A percentile compares a stretch with the other conserved stretches of the same genome.
phyloP scores from a whole-genome alignment of 129 eudicot species.

The Rutidosis leptorrhynchoides region DNA sequence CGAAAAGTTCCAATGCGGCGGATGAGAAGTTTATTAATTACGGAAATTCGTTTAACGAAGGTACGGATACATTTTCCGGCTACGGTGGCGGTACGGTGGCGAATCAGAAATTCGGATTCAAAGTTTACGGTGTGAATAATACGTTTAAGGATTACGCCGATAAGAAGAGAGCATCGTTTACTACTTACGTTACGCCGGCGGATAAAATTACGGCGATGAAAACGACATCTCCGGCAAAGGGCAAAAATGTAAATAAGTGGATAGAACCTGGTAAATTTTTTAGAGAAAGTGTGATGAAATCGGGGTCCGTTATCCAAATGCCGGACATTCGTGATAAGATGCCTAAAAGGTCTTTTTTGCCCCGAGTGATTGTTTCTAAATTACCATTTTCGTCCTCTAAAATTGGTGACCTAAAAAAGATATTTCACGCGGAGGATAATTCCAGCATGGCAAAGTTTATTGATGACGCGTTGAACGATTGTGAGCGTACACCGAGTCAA shows the following conservation, averaged over 20 bases:
- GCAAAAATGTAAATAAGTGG: conserved; percentile 65
- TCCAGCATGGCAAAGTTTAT: conserved; percentile 52
- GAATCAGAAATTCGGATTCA: conserved; percentile 51
- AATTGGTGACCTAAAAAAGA: conserved; percentile 33
- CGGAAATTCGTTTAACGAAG: conserved; percentile 71
- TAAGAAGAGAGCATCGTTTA: conserved; percentile 47
- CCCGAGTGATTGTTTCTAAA: conserved; percentile 56
- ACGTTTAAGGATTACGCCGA: conserved; percentile 82
- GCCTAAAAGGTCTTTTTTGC: conserved; percentile 91
- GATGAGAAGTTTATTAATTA: conserved; percentile 49
- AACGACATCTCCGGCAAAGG: conserved; percentile 16
- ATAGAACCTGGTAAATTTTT: conserved; percentile 81
- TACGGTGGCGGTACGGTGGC: conserved; percentile 57
- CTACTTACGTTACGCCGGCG: conserved; percentile 33
- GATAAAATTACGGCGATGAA: conserved; percentile 20
- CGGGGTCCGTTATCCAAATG: conserved; percentile 62
- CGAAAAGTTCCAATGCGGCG: conserved; percentile 55
- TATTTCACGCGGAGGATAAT: conserved; percentile 66
- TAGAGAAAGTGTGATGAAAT: conserved; percentile 52
- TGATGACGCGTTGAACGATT: conserved; percentile 45
- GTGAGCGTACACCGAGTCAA: conserved; percentile 76
- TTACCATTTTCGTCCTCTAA: conserved; percentile 66
- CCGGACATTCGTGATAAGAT: conserved; percentile 72
- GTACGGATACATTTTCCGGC: conserved; percentile 69
- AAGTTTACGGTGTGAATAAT: conserved; percentile 58